Evolutionary conservation across 495 filamentous ascomycete genomes (phyloP), one percentile per base, ranked within the genome.

Genomic region (Trichoderma virens): DNA sequence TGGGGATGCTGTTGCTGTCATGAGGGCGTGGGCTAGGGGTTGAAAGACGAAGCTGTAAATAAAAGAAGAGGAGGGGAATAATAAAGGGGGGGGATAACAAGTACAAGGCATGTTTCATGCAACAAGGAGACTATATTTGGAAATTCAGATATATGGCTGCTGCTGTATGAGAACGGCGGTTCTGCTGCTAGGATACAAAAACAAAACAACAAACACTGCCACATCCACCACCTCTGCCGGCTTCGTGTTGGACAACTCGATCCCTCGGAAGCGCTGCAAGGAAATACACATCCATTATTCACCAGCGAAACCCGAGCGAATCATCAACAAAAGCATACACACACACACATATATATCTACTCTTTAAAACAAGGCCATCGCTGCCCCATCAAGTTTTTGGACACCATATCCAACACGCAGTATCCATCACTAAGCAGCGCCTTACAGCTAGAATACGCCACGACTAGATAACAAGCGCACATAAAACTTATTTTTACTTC

Each of bases 1-100:
- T 41, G 92, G 92, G 0, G 84, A 94, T 76, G 85, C 84, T 1
- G 83, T 83, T 11, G 80, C 81, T 71, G 90, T 92, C 3, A 81
- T 96, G 75, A 83, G 70, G 66, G 88, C 88, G 3, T 83, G 8
- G 18, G 59, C 59, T 14, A 61, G 31, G n/a, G 30, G 31, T 2
- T 61, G 14, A 61, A 35, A 54, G 5, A 54, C 6, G 16, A 18
- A 11, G 7, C 3, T 3, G 23, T 4, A 51, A 25, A 51, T 4
- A 25, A 51, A 51, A 51, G 11, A 51, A 51, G 25, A 51, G 25
- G 23, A 51, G 25, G 5, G 2, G 28, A 56, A 56, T 11, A 56
- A 28, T 5, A 9, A 56, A 27, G 7, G 6, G 7, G 28, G 16
- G 28, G n/a, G 23, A 56, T 8, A 13, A 11, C 0, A 56, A 56